Evolutionary conservation across 2,329 filamentous ascomycete genomes (phyloP).

Genomic region (Pseudogymnoascus sp.): DNA sequence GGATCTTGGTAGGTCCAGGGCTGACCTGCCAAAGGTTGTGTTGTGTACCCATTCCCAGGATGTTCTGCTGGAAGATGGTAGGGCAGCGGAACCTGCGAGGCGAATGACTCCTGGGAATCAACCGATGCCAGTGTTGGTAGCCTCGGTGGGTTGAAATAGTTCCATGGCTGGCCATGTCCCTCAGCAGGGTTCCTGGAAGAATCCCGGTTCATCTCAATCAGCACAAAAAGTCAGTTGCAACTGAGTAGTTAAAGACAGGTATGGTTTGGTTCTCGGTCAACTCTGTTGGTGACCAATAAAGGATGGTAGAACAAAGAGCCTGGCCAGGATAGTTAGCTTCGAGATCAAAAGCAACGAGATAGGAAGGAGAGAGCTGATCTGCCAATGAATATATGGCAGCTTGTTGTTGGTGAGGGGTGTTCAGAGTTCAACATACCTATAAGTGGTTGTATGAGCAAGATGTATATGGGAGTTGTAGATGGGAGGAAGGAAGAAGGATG

Average conservation of each 20-base stretch:
- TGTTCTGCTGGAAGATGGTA: conserved; percentile 14
- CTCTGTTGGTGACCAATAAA: not conserved
- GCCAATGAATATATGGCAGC: not conserved
- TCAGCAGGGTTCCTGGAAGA: not conserved
- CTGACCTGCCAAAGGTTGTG: conserved; percentile 2
- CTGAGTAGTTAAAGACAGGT: not conserved
- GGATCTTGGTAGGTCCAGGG: not conserved
- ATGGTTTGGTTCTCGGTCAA: not conserved
- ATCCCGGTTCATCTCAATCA: not conserved
- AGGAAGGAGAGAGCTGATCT: not conserved
- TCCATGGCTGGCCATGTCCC: not conserved
- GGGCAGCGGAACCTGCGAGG: conserved; percentile 19
- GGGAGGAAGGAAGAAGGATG: not conserved
- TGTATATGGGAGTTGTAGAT: not conserved
- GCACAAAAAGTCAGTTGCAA: not conserved
- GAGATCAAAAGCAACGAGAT: not conserved
- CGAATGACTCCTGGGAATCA: conserved; percentile 19
- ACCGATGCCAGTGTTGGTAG: conserved; percentile 7
- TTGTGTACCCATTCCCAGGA: not conserved
- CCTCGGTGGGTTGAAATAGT: not conserved
- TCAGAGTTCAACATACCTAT: not conserved
- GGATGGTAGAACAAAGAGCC: not conserved
- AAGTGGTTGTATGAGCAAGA: not conserved
- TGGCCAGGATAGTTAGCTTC: not conserved
- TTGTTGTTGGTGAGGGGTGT: not conserved